Evolutionary conservation across 345 rosid genomes (phyloP), one percentile per base, ranked within the genome.

Genomic region (Mercurialis annua): DNA sequence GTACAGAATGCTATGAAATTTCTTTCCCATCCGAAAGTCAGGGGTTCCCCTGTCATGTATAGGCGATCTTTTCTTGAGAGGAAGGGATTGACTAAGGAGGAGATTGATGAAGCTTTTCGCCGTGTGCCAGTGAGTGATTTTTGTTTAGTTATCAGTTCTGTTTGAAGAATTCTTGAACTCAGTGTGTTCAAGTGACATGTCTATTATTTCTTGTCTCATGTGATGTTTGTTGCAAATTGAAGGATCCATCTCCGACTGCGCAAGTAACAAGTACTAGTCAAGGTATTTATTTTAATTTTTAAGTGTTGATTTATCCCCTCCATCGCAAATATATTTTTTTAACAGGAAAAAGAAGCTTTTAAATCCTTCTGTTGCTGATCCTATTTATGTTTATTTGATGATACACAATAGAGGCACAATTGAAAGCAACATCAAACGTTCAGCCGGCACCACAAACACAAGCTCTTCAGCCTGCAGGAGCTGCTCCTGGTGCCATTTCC

Each of bases 31-130:
- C 99, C 99, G 3, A 86, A 86, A 67, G 99, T 94, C 64, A 83
- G 69, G 76, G 98, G 97, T 26, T 92, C 99, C 30, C 98, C 98
- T 2, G 93, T 92, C 17, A 81, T 92, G 17, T 86, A 94, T 70
- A 78, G 99, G 68, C 80, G 99, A 54, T 92, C 98, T 1, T 94
- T 94, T 78, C 98, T 94, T 10, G 99, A 94, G 80, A 89, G 77
- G 86, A 94, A 94, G 76, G 99, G 98, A 36, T 92, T 94, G 30
- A 89, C 97, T 3, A 94, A 85, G 76, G 96, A 94, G 82, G 99
- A 94, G 80, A 89, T 94, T 8, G 97, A 94, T 48, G 99, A 92
- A 84, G 99, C 99, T 5, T 94, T 94, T 72, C 87, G 73, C 18
- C 93, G 93, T 52, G 98, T 94, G 18, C 99, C 99, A 21, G 99